Percentiles rank a stretch among this genome's conserved stretches.
Conservation (phyloP, 2,329 filamentous ascomycete species). For the Ophiostoma populinum region DNA sequence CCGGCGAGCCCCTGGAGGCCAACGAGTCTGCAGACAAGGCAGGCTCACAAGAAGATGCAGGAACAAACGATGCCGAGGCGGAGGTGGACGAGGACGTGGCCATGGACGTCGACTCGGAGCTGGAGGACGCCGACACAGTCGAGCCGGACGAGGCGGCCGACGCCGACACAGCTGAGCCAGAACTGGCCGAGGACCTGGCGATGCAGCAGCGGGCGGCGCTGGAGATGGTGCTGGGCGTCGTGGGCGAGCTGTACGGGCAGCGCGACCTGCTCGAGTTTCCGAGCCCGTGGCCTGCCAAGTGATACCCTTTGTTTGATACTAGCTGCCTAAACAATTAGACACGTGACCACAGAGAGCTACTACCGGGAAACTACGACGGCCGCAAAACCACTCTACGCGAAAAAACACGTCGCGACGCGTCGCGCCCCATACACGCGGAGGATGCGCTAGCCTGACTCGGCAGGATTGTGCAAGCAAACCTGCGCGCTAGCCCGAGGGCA, state of each 20-base stretch:
- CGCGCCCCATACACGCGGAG: no score
- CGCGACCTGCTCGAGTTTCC: constrained; percentile 66
- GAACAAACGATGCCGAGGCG: background rate
- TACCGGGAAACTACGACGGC: no score
- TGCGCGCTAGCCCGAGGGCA: no score
- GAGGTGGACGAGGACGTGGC: constrained; percentile 7
- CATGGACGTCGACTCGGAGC: constrained; percentile 10
- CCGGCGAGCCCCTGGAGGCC: constrained; percentile 14
- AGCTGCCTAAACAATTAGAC: no score
- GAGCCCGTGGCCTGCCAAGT: constrained; percentile 27
- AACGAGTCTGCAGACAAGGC: constrained; percentile 7
- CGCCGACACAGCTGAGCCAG: constrained; percentile 14
- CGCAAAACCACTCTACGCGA: no score
- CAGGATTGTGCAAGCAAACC: no score
- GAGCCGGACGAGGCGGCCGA: constrained; percentile 1
- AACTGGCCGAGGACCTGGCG: constrained; percentile 17
- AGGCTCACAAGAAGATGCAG: background rate
- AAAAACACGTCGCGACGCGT: no score
- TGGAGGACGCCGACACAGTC: background rate
- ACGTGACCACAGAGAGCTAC: no score
- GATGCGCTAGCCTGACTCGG: no score
- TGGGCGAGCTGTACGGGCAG: constrained; percentile 81
- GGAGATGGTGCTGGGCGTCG: constrained; percentile 80
- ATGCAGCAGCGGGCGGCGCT: constrained; percentile 52
- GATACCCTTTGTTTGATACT: constrained; percentile 4